Conservation (phyloP, 805 yeast genomes). For the Ascoidea asiatica region DNA sequence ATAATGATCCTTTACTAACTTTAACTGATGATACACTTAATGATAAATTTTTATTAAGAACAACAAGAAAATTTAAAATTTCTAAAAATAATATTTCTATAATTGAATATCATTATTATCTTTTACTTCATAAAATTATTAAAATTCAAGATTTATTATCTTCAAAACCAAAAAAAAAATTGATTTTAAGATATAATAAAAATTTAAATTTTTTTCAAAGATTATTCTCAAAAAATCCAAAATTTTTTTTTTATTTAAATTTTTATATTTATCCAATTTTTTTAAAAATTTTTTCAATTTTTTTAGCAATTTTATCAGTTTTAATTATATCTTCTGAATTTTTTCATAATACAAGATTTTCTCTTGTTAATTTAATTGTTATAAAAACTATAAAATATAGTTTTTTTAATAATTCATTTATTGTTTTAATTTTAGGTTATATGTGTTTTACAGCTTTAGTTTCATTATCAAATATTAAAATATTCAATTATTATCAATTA, state of each 20-base stretch:
- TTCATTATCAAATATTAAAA: slow-evolving; percentile 50
- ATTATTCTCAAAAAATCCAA: slow-evolving; percentile 23
- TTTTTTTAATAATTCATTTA: slow-evolving; percentile 23
- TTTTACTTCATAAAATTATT: slow-evolving; percentile 32
- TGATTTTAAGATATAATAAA: slow-evolving; percentile 17
- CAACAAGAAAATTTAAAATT: slow-evolving; percentile 37
- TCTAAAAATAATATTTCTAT: slow-evolving; percentile 40
- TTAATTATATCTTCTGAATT: slow-evolving; percentile 61
- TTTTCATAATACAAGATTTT: slow-evolving; percentile 52
- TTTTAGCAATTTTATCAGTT: slow-evolving; percentile 31
- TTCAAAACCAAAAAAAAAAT: slow-evolving; percentile 21
- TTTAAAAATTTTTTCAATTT: slow-evolving; percentile 28
- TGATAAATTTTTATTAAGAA: slow-evolving; percentile 29
- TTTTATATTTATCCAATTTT: slow-evolving; percentile 31
- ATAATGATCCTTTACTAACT: background rate
- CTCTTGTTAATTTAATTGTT: slow-evolving; percentile 42
- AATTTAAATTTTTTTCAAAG: slow-evolving; percentile 16
- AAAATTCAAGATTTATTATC: slow-evolving; percentile 44
- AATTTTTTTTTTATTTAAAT: slow-evolving; percentile 25
- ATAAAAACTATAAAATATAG: slow-evolving; percentile 18
- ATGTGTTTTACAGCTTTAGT: slow-evolving; percentile 59
- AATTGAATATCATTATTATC: slow-evolving; percentile 42
- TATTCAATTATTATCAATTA: slow-evolving; percentile 67
- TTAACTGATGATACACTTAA: slow-evolving; percentile 20
- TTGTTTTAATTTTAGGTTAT: slow-evolving; percentile 38